Base-by-base conservation (phyloP, 1,139 yeast species). In the Yamadazyma membranifaciens region DNA sequence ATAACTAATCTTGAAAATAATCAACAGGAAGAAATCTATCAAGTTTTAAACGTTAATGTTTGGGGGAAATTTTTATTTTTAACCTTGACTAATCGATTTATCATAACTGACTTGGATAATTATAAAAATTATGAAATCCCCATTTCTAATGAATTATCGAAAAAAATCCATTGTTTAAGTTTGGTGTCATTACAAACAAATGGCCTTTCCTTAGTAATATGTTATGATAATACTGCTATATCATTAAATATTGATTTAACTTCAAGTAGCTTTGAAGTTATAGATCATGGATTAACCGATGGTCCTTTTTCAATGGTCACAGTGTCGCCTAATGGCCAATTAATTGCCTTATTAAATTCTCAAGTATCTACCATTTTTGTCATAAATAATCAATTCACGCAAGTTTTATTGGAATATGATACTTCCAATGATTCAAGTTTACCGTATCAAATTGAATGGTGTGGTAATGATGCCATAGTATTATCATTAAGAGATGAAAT, bases 381-480 rank as follows among this genome's bases (percentile, higher is more conserved):
- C 11, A 69, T 77, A 25, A 78, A 80, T 20, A 59, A 69, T 9
- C 66, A 70, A 38, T 79, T 82, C 47, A 68, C 72, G 41, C 72
- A 71, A 34, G 68, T 73, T 3, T 60, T 83, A n/a, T 63, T 80
- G 29, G 82, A 79, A 41, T 76, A 77, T 42, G 71, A 70, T 42
- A 59, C 68, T 1, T 55, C 66, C 16, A 63, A 59, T 44, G 73
- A 65, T 46, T 59, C 69, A 33, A 48, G 63, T 36, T 15, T 71
- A 54, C 60, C 72, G 1, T 55, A 60, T 31, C 76, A 76, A 46
- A 63, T 87, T 10, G 74, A 73, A 45, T 91, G 97, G 97, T 87
- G 96, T 60, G 88, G 92, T 0, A 81, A 83, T 50, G 96, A 88
- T 63, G 88, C 94, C 0, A 80, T 89, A 1, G 81, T 81, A 0